Evolutionary conservation across 2,329 filamentous ascomycete genomes (phyloP).

Genomic region (Microcera coccophila): DNA sequence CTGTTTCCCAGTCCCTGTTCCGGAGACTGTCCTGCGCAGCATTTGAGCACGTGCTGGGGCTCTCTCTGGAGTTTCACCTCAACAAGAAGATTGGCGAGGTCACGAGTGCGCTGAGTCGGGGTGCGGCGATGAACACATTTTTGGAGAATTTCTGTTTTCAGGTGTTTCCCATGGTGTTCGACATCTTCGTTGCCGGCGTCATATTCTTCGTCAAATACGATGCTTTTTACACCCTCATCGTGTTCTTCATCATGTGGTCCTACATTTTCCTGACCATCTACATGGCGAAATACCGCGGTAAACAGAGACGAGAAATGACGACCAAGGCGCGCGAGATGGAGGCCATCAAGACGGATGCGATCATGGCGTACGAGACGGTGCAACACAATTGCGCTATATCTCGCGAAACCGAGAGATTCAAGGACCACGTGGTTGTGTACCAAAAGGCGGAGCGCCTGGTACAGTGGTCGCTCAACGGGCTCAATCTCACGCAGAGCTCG

Average conservation of each 20-base stretch:
- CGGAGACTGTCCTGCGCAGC: slow-evolving; percentile 41
- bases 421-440: slow-evolving; percentile 48
- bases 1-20: slow-evolving; percentile 43
- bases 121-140: slow-evolving; percentile 47
- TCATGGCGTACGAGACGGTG: slow-evolving; percentile 53
- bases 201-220: slow-evolving; percentile 45
- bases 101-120: slow-evolving; percentile 46
- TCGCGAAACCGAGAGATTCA: slow-evolving; percentile 56
- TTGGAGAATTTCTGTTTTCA: slow-evolving; percentile 47
- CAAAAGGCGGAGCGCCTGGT: slow-evolving; percentile 38
- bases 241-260: slow-evolving; percentile 46
- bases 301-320: slow-evolving; percentile 43
- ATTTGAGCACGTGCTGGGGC: slow-evolving; percentile 44
- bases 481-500: slow-evolving; percentile 60
- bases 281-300: slow-evolving; percentile 44
- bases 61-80: slow-evolving; percentile 49
- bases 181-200: slow-evolving; percentile 46
- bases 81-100: slow-evolving; percentile 51
- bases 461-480: slow-evolving; percentile 34
- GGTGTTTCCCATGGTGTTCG: slow-evolving; percentile 48
- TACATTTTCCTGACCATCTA: slow-evolving; percentile 51
- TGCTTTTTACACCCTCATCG: slow-evolving; percentile 45
- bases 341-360: slow-evolving; percentile 46
- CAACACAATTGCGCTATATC: slow-evolving; percentile 61
- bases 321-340: slow-evolving; percentile 45